phyloP scores from a whole-genome alignment of 371 early-diverging fungal genomes.

The Sporodiniella umbellata region DNA sequence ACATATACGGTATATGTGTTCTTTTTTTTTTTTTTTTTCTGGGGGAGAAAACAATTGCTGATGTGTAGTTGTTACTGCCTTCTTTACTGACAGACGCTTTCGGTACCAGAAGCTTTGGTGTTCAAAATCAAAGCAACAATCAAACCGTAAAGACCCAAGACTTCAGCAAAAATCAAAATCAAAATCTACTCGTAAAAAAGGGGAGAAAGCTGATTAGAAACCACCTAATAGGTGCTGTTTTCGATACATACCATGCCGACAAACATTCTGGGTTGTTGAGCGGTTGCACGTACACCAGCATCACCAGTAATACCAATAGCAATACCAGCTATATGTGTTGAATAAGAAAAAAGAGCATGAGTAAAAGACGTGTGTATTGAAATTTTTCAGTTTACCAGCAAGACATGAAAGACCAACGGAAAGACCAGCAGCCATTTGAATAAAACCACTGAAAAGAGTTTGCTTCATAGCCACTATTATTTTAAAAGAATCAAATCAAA shows the following conservation, averaged over 20 bases:
- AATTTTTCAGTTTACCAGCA: slow-evolving; percentile 41
- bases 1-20: background rate
- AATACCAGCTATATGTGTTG: slow-evolving; percentile 87
- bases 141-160: slow-evolving; percentile 90
- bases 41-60: too few species aligned
- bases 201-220: background rate
- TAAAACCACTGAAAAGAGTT: slow-evolving; percentile 72
- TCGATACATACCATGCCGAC: slow-evolving; percentile 74
- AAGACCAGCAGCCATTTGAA: slow-evolving; percentile 93
- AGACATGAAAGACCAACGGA: slow-evolving; percentile 91
- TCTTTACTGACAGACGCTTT: slow-evolving; percentile 31
- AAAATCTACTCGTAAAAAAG: slow-evolving; percentile 52
- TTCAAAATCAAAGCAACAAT: slow-evolving; percentile 96
- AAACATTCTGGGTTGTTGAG: slow-evolving; percentile 92
- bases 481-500: background rate
- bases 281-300: slow-evolving; percentile 88
- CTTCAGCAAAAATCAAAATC: slow-evolving; percentile 99
- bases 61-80: background rate
- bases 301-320: slow-evolving; percentile 98
- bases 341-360: background rate
- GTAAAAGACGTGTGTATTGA: background rate
- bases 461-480: slow-evolving; percentile 51
- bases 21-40: too few species aligned
- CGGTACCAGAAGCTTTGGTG: slow-evolving; percentile 68
- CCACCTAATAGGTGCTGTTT: background rate